A percentile compares a stretch with the other conserved stretches of the same genome.
Evolutionary conservation across 257 asterid genomes (phyloP).

Genomic region (Forsythia viridissima): DNA sequence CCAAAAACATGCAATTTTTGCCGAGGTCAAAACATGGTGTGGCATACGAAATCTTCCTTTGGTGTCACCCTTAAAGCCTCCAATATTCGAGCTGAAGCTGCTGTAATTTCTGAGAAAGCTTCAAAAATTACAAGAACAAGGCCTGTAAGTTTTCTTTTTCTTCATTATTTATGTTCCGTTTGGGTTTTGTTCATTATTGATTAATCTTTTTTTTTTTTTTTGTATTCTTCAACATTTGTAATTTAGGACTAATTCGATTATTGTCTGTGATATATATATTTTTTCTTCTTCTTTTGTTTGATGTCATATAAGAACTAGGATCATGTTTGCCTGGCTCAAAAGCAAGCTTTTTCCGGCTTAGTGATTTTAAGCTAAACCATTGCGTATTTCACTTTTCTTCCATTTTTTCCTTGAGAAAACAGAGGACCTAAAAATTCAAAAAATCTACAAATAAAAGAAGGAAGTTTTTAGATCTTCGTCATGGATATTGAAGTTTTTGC

Average conservation of each 20-base stretch:
- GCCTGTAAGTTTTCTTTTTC: constrained; percentile 29
- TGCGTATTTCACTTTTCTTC: not conserved
- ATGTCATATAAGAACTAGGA: not conserved
- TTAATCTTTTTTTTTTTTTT: not conserved
- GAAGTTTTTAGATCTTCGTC: not conserved
- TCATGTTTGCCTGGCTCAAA: not conserved
- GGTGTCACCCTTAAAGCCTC: constrained; percentile 49
- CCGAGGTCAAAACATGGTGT: constrained; percentile 30
- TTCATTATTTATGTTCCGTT: not conserved
- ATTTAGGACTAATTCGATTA: not conserved
- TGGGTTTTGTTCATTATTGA: not conserved
- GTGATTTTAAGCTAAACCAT: no score
- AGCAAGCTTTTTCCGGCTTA: not conserved
- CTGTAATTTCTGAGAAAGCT: constrained; percentile 33
- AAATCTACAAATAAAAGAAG: not conserved
- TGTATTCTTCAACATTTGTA: not conserved
- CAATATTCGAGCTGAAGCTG: constrained; percentile 41
- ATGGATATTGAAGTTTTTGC: constrained; percentile 2
- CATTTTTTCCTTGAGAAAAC: not conserved
- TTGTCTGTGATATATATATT: not conserved
- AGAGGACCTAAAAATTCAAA: not conserved
- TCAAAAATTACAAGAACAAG: constrained; percentile 33
- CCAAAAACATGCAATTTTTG: constrained; percentile 30
- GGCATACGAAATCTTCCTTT: constrained; percentile 43
- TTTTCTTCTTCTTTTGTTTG: not conserved